Evolutionary conservation across 768 basidiomycete genomes (phyloP), one percentile per base, ranked within the genome.

Genomic region (Pilatotrama ljubarskyi): DNA sequence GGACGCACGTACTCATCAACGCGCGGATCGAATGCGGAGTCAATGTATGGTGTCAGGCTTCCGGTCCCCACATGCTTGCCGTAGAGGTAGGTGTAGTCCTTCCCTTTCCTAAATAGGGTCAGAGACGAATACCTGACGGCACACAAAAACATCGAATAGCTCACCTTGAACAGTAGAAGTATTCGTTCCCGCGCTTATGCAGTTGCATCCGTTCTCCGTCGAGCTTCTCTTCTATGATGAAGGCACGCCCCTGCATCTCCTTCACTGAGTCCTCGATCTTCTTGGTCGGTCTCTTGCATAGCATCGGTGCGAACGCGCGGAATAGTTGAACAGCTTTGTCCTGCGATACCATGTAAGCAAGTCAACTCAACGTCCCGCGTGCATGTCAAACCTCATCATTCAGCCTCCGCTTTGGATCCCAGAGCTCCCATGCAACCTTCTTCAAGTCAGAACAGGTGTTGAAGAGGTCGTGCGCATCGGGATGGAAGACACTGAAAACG

Each of bases 191-290:
- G 48, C 90, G 81, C 72, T 92, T 98, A 69, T 99, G 97, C 56
- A 99, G 65, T 71, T 98, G 97, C 75, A 99, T 94, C 35, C 97
- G 79, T 72, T 99, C 97, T 2, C 97, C 97, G 66, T 99, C 97
- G 2, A 98, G 80, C 71, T 98, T 99, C 76, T 99, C 97, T 71
- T 99, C 97, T 37, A 99, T 90, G 62, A 93, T 76, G 69, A 99
- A 99, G 42, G 85, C 82, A 7, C 78, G 72, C 9, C 85, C 84
- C 18, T 83, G 84, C 88, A 99, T 95, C 58, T 88, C 84, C 65
- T 87, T 90, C 48, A 96, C 85, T 0, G 93, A 85, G 25, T 92
- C 89, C 65, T 90, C 89, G 24, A 96, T 83, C 62, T 83, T 90
- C 63, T 81, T 84, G 0, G 86, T 90, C 0, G 93, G 89, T 7